These are phyloP conservation scores for Rosa multiflora DNA, from an alignment of 306 rosid genomes.

Conservation along the genomic window DNA sequence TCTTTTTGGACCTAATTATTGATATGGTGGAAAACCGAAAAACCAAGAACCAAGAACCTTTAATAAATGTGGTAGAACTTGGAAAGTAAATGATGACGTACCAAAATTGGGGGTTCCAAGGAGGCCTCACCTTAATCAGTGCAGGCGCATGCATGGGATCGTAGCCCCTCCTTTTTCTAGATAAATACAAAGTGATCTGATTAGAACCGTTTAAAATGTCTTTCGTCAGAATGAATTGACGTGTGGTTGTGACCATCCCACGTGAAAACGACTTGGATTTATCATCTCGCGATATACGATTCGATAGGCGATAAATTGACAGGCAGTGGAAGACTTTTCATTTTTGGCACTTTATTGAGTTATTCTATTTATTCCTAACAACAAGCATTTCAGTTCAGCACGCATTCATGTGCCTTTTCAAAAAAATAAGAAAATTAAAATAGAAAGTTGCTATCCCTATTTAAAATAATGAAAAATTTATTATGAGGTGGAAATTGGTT, in stretches of 20 bases:
- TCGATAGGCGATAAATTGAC: constrained; percentile 2
- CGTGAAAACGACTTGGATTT: constrained; percentile 35
- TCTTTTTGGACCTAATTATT: too few relatives aligned
- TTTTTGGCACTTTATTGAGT: not conserved
- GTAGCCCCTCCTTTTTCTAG: constrained; percentile 23
- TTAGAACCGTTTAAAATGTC: constrained; percentile 70
- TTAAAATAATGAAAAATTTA: not conserved
- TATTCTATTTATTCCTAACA: constrained; percentile 2
- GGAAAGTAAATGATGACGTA: not conserved
- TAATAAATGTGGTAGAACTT: not conserved
- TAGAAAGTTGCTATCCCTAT: not conserved
- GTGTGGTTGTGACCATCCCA: constrained; percentile 33
- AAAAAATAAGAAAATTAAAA: not conserved
- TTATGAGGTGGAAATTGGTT: not conserved
- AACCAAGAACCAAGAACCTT: too few relatives aligned
- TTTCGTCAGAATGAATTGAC: constrained; percentile 66
- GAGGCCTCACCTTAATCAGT: not conserved
- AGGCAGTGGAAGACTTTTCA: not conserved
- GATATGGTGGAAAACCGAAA: not conserved
- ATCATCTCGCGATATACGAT: constrained; percentile 8
- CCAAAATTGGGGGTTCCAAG: not conserved
- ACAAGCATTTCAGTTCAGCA: not conserved
- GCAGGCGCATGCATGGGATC: constrained; percentile 36
- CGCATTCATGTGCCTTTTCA: not conserved
- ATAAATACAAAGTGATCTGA: constrained; percentile 63